Evolutionary conservation across 495 filamentous ascomycete genomes (phyloP).

Genomic region (Penicillium ochrochloron): DNA sequence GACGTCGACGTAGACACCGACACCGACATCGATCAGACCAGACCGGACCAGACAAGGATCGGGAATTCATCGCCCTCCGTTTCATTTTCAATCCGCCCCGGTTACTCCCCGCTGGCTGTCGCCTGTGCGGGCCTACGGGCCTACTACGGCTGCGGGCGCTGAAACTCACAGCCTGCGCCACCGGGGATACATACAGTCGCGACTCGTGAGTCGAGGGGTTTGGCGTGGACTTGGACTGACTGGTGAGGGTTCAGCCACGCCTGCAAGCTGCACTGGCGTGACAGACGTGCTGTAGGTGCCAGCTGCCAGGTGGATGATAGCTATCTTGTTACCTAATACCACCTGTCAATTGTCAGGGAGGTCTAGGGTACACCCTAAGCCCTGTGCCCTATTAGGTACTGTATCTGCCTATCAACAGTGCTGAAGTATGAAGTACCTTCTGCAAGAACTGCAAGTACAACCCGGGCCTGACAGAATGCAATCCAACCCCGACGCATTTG

Average conservation of each 20-base stretch:
- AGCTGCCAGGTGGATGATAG: neutral
- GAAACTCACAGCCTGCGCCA: neutral
- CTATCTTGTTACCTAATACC: neutral
- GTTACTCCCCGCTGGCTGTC: conserved; percentile 8
- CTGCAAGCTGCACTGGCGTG: neutral
- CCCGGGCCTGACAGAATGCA: neutral
- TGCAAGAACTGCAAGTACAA: neutral
- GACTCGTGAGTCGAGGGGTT: neutral
- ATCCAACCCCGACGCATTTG: neutral
- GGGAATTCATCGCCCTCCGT: conserved; percentile 18
- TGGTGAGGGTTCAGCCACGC: conserved; percentile 6
- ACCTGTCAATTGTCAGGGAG: neutral
- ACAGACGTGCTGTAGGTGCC: neutral
- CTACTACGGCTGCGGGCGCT: neutral
- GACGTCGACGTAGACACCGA: neutral
- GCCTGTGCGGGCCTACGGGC: neutral
- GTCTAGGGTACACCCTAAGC: conserved; percentile 5
- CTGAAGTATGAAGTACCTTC: neutral
- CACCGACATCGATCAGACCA: neutral
- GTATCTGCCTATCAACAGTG: neutral
- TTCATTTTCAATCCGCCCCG: conserved; percentile 23
- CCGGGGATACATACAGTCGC: neutral
- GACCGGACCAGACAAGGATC: conserved; percentile 7
- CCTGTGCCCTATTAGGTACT: neutral
- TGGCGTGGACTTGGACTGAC: neutral